Evolutionary conservation across 2,329 filamentous ascomycete species (phyloP).

Genomic region (Colletotrichum ledebouriae): DNA sequence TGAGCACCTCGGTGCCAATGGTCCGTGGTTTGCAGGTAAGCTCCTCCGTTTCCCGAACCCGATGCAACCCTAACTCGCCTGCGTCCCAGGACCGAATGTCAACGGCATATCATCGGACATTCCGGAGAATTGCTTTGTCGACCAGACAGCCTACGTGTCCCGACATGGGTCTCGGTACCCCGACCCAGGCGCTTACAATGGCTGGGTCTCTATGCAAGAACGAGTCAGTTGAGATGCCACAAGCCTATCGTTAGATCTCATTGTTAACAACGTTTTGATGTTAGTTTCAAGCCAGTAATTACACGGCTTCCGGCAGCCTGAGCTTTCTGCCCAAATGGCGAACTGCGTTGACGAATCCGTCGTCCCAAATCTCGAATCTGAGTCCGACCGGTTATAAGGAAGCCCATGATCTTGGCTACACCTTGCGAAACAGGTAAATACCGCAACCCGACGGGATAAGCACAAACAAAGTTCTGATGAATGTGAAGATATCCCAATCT

Average conservation of each 20-base stretch:
- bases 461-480: neutral
- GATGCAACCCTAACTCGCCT: neutral
- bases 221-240: slow-evolving; percentile 51
- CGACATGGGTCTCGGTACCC: slow-evolving; percentile 75
- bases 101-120: slow-evolving; percentile 66
- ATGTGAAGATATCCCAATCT: slow-evolving; percentile 60
- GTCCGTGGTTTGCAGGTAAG: slow-evolving; percentile 65
- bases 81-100: slow-evolving; percentile 65
- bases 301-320: slow-evolving; percentile 65
- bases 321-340: slow-evolving; percentile 71
- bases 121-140: slow-evolving; percentile 69
- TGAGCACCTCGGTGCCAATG: slow-evolving; percentile 64
- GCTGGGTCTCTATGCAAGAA: slow-evolving; percentile 65
- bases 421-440: slow-evolving; percentile 58
- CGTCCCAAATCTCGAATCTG: slow-evolving; percentile 68
- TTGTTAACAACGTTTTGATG: neutral
- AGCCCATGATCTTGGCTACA: slow-evolving; percentile 67
- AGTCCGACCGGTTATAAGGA: slow-evolving; percentile 75
- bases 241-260: too few relatives aligned
- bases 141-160: slow-evolving; percentile 71
- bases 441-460: neutral
- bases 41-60: neutral
- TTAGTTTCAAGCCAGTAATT: slow-evolving; percentile 66
- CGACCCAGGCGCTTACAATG: slow-evolving; percentile 69
- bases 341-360: slow-evolving; percentile 67